Base-by-base conservation (phyloP, 106 monocot species). In the Allium cepa region DNA sequence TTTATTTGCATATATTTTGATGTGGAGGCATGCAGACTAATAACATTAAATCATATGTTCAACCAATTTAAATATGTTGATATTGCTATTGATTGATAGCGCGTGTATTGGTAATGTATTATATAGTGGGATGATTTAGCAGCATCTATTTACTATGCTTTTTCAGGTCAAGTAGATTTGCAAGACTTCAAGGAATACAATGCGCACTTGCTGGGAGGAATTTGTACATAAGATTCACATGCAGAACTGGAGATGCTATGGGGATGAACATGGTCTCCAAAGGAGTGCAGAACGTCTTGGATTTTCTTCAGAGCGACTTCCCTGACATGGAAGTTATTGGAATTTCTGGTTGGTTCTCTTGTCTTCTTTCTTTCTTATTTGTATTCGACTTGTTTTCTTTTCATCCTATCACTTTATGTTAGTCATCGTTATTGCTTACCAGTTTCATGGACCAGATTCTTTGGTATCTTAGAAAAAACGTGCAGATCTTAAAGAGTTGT, bases 231-330 rank as follows among this genome's bases (percentile, higher is more conserved):
- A 82, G 92, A 72, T 88, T 93, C 66, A 78, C 65, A 11, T 81
- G 88, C 81, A 83, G 71, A 48, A 93, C 92, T 55, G 92, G 92
- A 78, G 88, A 93, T 83, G 92, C 92, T 2, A 93, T 93, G 92
- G 92, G 92, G 62, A 93, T 93, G 92, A 93, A 93, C 73, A 93
- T 93, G 92, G 88, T 93, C 17, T 88, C 92, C 8, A 93, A 93
- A 72, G 85, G 92, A 9, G 88, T 93, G 7, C 85, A 93, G 62
- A 88, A 88, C 60, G 88, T 93, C 15, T 78, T 93, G 83, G 85
- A 83, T 26, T 88, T 76, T 63, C 79, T 93, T 60, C 85, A 83
- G 79, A 69, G 17, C 65, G 92, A 85, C 53, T 93, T 88, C 72
- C 85, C 83, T 2, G 87, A 91, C 81, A 84, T 91, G 91, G 91